Conservation (phyloP, 192 early-diverging fungal species). For the Coemansia biformis region DNA sequence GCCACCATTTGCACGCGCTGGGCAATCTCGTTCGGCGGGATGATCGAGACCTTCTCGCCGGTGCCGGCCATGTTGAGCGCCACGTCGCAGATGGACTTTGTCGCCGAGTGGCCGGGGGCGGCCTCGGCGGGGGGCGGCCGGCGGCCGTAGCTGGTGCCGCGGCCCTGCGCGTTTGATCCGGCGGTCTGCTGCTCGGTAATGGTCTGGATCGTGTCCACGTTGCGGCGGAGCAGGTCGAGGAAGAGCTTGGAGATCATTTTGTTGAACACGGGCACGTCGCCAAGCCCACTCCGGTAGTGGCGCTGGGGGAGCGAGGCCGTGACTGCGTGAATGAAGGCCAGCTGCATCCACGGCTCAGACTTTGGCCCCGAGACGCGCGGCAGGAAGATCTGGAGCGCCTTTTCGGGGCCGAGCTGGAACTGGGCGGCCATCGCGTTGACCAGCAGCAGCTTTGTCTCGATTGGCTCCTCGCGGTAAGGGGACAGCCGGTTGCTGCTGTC, state of each 20-base stretch:
- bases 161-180: slow-evolving; percentile 18
- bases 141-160: slow-evolving; percentile 35
- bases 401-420: slow-evolving; percentile 71
- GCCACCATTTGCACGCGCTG: slow-evolving; percentile 80
- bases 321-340: slow-evolving; percentile 75
- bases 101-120: neutral
- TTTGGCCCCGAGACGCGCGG: slow-evolving; percentile 64
- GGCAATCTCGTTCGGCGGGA: slow-evolving; percentile 48
- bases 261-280: slow-evolving; percentile 22
- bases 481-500: slow-evolving; percentile 43
- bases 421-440: slow-evolving; percentile 69
- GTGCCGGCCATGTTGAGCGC: slow-evolving; percentile 41
- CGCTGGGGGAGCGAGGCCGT: slow-evolving; percentile 21
- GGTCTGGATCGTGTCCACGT: slow-evolving; percentile 46
- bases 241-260: slow-evolving; percentile 41
- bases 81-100: slow-evolving; percentile 47
- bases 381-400: slow-evolving; percentile 65
- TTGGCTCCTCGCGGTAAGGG: slow-evolving; percentile 53
- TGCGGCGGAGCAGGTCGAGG: slow-evolving; percentile 40
- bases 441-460: slow-evolving; percentile 73
- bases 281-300: slow-evolving; percentile 22
- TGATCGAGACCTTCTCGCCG: slow-evolving; percentile 41
- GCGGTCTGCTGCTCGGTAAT: slow-evolving; percentile 47
- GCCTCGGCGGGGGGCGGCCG: slow-evolving; percentile 17
- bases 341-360: slow-evolving; percentile 69